These are phyloP conservation scores for Yamadazyma scolyti DNA, from an alignment of 805 yeast genomes.

Conservation along the genomic window DNA sequence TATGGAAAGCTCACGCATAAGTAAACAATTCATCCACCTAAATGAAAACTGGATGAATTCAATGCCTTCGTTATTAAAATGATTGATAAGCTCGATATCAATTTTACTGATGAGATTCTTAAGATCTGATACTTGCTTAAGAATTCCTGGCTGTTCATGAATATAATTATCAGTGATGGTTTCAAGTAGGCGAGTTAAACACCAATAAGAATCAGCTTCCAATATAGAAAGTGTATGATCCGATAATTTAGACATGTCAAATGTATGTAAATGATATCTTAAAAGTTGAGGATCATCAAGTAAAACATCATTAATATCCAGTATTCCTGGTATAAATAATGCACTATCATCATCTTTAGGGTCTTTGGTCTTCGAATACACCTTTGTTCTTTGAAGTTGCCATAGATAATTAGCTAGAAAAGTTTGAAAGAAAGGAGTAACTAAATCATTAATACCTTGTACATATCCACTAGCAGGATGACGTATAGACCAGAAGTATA, in stretches of 20 bases:
- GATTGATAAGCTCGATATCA: conserved; percentile 68
- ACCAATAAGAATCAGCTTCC: conserved; percentile 98
- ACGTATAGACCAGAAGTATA: conserved; percentile 92
- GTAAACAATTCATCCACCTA: conserved; percentile 97
- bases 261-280: conserved; percentile 42
- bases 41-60: conserved; percentile 95
- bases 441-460: conserved; percentile 93
- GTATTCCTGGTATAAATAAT: conserved; percentile 33
- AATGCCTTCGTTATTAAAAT: conserved; percentile 76
- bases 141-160: conserved; percentile 97
- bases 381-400: conserved; percentile 31
- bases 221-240: conserved; percentile 59
- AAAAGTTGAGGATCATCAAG: conserved; percentile 21
- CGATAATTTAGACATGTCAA: conserved; percentile 63
- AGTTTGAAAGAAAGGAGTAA: conserved; percentile 88
- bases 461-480: conserved; percentile 98
- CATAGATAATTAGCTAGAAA: conserved; percentile 65
- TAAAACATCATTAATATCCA: conserved; percentile 23
- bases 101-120: conserved; percentile 75
- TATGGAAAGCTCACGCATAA: conserved; percentile 89
- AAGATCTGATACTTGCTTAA: conserved; percentile 82
- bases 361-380: conserved; percentile 2
- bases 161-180: conserved; percentile 96
- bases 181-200: conserved; percentile 83
- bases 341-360: conserved; percentile 19